Evolutionary conservation across 1,284 basidiomycete species (phyloP), one percentile per base, ranked within the genome.

Genomic region (Phenoliferia sp.): DNA sequence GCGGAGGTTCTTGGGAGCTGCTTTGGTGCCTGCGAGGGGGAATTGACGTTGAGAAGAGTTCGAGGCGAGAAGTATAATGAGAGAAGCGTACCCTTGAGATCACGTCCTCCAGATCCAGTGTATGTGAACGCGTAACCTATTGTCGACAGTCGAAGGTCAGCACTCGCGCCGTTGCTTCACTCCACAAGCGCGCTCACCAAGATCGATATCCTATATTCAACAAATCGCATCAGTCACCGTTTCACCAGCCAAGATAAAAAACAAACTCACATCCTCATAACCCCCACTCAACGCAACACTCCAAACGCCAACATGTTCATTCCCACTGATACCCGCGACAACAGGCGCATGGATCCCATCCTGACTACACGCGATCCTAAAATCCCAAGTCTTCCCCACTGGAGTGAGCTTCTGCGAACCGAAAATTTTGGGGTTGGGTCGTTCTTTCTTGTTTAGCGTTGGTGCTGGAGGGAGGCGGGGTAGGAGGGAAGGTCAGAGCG

Each of bases 201-300:
- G 48, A 19, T 52, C 48, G 19, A 52, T 52, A 26, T 52, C 48
- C 48, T 52, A 26, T 19, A 9, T 6, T n/a, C 12, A 44, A 22
- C 22, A 44, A 22, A 44, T 44, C 22, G n/a, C 7, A 7, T 52
- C 19, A 7, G 48, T 9, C 5, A 7, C 48, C 6, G 17, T 26
- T 52, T 19, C 9, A 52, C 9, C 9, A 7, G 22, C 5, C 9
- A 26, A 52, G 48, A 52, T 5, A 19, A 26, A 52, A 22, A 52
- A 6, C 9, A 26, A 90, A 28, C 92, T 84, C 72, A 92, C 90
- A 67, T 92, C 90, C 50, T 90, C 88, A 72, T 92, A 93, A 1
- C 81, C 81, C 19, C 90, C 90, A 57, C 88, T 90, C 9, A 93
- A 82, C 2, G 88, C 90, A 12, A 93, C 83, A 60, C 87, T 89